phyloP scores from a whole-genome alignment of 2,329 filamentous ascomycete species.

The Ceratocystis albifundus region DNA sequence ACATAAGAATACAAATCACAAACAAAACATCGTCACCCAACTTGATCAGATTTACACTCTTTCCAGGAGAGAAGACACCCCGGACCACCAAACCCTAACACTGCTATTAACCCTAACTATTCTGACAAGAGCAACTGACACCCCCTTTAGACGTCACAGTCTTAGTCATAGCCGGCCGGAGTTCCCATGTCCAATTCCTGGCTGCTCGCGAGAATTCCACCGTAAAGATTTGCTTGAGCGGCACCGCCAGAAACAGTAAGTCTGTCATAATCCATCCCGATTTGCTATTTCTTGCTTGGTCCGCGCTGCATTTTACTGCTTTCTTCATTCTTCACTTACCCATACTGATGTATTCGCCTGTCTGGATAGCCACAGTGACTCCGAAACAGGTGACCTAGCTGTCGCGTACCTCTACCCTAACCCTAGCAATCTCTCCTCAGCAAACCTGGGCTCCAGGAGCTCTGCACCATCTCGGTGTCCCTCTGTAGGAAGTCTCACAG shows the following conservation, averaged over 20 bases:
- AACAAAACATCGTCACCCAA: not conserved
- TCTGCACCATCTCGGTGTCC: no score
- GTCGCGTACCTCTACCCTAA: not conserved
- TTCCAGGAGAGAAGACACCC: not conserved
- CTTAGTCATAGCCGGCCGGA: conserved; percentile 46
- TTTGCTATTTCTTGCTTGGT: not conserved
- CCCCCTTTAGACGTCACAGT: conserved; percentile 43
- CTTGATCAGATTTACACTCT: not conserved
- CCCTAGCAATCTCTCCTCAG: not conserved
- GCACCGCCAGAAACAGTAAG: conserved; percentile 37
- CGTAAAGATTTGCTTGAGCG: conserved; percentile 49
- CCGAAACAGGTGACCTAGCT: not conserved
- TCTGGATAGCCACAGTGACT: not conserved
- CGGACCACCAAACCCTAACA: not conserved
- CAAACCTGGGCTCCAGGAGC: no score
- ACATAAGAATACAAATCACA: not conserved
- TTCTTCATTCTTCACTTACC: not conserved
- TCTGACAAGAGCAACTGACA: not conserved
- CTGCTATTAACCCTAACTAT: not conserved
- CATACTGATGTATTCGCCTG: no score
- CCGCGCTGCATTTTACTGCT: not conserved
- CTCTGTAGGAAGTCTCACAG: no score
- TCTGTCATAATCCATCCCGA: conserved; percentile 9
- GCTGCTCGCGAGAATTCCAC: conserved; percentile 48
- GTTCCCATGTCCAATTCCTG: conserved; percentile 40